A percentile compares a stretch with the other conserved stretches of the same genome.
Evolutionary conservation across 129 eudicot genomes (phyloP).

Genomic region (Centrapalus pauciflorus): DNA sequence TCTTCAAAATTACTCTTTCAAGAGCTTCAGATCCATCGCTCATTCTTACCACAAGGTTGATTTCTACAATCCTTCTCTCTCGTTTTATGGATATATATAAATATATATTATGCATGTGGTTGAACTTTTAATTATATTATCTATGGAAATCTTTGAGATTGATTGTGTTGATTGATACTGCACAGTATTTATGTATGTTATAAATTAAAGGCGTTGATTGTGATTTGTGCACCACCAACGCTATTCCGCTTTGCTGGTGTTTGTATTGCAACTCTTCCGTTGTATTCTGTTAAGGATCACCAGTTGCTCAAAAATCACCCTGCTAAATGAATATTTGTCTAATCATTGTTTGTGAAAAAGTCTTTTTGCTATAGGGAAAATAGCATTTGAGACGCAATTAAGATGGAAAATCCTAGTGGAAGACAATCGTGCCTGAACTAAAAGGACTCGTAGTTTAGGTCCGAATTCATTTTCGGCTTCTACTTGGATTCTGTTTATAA

Average conservation of each 20-base stretch:
- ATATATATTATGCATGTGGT: neutral
- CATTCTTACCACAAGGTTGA: conserved; percentile 41
- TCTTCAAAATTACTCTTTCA: conserved; percentile 52
- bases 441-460: neutral
- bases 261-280: neutral
- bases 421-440: neutral
- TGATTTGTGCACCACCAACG: neutral
- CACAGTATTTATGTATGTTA: neutral
- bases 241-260: neutral
- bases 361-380: neutral
- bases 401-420: neutral
- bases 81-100: neutral
- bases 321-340: neutral
- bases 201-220: neutral
- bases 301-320: neutral
- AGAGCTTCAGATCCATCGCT: conserved; percentile 51
- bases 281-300: neutral
- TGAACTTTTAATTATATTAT: neutral
- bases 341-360: neutral
- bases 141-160: neutral
- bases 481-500: neutral
- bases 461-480: neutral
- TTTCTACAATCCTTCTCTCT: neutral
- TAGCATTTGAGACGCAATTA: conserved; percentile 15
- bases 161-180: neutral